These are phyloP conservation scores for Psilocybe tampanensis DNA, from an alignment of 768 basidiomycete species.

Conservation along the genomic window DNA sequence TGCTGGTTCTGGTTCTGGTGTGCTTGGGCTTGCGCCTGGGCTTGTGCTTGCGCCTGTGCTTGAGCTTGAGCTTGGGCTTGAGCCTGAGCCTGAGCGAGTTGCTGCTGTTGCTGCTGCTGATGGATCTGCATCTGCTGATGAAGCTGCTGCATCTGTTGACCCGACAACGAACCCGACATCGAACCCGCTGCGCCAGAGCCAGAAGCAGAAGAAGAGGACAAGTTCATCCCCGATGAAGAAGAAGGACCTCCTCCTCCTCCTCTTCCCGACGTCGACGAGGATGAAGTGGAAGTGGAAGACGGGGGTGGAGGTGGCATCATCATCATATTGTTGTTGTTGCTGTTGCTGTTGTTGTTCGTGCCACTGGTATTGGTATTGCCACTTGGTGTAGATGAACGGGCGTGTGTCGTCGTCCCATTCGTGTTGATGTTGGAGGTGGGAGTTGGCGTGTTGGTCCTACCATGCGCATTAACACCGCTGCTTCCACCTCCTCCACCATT, in stretches of 20 bases:
- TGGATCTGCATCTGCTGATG: constrained; percentile 4
- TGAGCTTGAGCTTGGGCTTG: neutral
- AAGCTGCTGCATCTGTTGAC: constrained; percentile 3
- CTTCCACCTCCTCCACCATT: neutral
- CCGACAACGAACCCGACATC: neutral
- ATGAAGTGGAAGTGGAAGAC: too few species aligned
- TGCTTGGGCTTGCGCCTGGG: neutral
- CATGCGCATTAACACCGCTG: neutral
- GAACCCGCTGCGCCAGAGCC: constrained; percentile 4
- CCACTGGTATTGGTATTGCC: too few species aligned
- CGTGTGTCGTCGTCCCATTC: neutral
- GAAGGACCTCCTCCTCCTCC: constrained; percentile 44
- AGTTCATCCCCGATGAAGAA: constrained; percentile 34
- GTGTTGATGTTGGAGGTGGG: neutral
- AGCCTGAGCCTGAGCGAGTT: neutral
- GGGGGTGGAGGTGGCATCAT: too few species aligned
- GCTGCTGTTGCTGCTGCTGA: neutral
- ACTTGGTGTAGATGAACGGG: neutral
- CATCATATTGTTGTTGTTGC: too few species aligned
- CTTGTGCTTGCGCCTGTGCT: neutral
- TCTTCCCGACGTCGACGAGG: too few species aligned
- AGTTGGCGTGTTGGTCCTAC: too few species aligned
- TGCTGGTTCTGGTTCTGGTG: neutral
- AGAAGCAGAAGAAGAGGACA: neutral
- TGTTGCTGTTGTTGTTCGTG: too few species aligned